These are phyloP conservation scores for Eremochloa ophiuroides DNA, from an alignment of 176 grass and related monocot genomes.

Conservation along the genomic window DNA sequence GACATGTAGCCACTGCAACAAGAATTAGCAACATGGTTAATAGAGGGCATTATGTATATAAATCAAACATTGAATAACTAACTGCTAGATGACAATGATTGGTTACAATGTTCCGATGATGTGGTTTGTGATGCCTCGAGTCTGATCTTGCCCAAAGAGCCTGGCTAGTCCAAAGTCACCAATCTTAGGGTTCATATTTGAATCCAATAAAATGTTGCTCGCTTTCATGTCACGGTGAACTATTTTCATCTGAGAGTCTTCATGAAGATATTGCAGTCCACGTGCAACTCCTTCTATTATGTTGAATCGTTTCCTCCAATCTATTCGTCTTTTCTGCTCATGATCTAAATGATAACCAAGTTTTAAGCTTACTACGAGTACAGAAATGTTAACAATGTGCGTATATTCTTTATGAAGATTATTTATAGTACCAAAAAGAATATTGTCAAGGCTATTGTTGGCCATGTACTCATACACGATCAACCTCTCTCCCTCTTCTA, in stretches of 20 bases:
- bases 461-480: conserved; percentile 36
- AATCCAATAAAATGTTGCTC: conserved; percentile 29
- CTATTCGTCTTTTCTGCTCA: background rate
- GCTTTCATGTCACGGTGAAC: conserved; percentile 35
- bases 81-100: background rate
- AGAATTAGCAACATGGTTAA: too few species aligned
- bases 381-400: too few species aligned
- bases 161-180: conserved; percentile 35
- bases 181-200: conserved; percentile 33
- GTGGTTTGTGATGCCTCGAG: conserved; percentile 5
- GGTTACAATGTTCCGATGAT: conserved; percentile 29
- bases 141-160: conserved; percentile 34
- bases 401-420: background rate
- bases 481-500: conserved; percentile 17
- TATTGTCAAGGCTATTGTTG: conserved; percentile 22
- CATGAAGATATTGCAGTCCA: conserved; percentile 36
- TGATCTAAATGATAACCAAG: background rate
- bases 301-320: conserved; percentile 23
- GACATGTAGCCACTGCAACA: too few species aligned
- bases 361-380: background rate
- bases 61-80: background rate
- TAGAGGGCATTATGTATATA: background rate
- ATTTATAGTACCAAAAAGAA: conserved; percentile 20
- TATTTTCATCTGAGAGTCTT: conserved; percentile 37
- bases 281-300: conserved; percentile 43